These are phyloP conservation scores for Delonix regia DNA, from an alignment of 306 rosid species.

Conservation along the genomic window DNA sequence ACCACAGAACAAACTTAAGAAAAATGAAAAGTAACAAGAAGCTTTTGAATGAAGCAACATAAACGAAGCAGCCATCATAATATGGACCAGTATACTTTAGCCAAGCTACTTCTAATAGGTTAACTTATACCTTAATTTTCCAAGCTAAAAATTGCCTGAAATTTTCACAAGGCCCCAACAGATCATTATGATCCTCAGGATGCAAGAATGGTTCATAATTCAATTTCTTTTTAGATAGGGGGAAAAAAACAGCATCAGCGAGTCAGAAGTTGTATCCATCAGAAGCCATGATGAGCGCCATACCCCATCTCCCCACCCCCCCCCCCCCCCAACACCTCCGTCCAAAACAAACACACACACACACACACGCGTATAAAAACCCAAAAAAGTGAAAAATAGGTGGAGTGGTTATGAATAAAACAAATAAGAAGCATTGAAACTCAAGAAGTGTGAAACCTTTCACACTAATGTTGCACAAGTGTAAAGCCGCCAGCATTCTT, in stretches of 20 bases:
- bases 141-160: neutral
- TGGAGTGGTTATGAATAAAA: neutral
- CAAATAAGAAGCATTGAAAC: neutral
- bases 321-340: too few relatives aligned
- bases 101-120: slow-evolving; percentile 6
- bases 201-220: too few relatives aligned
- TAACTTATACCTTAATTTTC: neutral
- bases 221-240: too few relatives aligned
- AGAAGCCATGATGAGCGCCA: too few relatives aligned
- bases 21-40: slow-evolving; percentile 12
- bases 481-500: neutral
- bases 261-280: too few relatives aligned
- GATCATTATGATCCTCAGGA: neutral
- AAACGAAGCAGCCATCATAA: neutral
- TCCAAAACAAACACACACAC: too few relatives aligned
- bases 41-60: neutral
- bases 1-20: slow-evolving; percentile 28
- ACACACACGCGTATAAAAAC: too few relatives aligned
- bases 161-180: neutral
- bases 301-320: too few relatives aligned
- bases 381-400: neutral
- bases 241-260: neutral
- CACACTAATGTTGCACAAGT: neutral
- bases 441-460: neutral
- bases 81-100: slow-evolving; percentile 1